Evolutionary conservation across 768 basidiomycete genomes (phyloP).

Genomic region (Rhodotorula toruloides): DNA sequence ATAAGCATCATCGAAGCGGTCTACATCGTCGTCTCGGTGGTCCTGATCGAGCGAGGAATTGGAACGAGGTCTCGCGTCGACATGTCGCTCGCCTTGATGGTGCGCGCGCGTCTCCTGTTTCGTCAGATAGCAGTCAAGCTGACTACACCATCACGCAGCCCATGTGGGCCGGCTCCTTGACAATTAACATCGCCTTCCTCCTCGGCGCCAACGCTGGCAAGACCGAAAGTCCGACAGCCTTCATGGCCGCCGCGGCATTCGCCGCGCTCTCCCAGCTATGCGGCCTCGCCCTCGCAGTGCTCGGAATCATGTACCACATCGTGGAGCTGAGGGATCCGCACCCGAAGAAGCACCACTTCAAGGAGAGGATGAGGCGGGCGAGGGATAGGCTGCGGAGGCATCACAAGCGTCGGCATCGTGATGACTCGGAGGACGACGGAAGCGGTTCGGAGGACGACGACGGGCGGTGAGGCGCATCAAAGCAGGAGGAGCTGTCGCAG

Average conservation of each 20-base stretch:
- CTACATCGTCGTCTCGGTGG: neutral
- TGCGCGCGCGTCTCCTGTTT: neutral
- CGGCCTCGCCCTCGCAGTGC: constrained; percentile 1
- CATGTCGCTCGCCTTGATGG: neutral
- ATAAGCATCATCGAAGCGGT: neutral
- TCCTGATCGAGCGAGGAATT: neutral
- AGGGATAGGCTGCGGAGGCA: too few relatives aligned
- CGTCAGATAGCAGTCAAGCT: too few relatives aligned
- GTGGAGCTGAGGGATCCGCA: neutral
- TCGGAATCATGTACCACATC: neutral
- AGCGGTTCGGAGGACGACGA: too few relatives aligned
- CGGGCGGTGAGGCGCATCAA: too few relatives aligned
- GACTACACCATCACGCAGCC: neutral
- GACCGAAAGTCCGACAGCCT: neutral
- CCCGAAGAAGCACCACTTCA: neutral
- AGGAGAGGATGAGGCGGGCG: too few relatives aligned
- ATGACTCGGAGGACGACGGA: too few relatives aligned
- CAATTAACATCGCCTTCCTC: neutral
- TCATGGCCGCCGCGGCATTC: neutral
- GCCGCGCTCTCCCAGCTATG: neutral
- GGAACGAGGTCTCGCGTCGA: neutral
- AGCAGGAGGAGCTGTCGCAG: too few relatives aligned
- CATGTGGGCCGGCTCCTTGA: neutral
- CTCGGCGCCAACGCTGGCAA: neutral
- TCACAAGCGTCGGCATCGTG: too few relatives aligned